Evolutionary conservation across 139 green algal species (phyloP).

Genomic region (Tetraselmis striata): DNA sequence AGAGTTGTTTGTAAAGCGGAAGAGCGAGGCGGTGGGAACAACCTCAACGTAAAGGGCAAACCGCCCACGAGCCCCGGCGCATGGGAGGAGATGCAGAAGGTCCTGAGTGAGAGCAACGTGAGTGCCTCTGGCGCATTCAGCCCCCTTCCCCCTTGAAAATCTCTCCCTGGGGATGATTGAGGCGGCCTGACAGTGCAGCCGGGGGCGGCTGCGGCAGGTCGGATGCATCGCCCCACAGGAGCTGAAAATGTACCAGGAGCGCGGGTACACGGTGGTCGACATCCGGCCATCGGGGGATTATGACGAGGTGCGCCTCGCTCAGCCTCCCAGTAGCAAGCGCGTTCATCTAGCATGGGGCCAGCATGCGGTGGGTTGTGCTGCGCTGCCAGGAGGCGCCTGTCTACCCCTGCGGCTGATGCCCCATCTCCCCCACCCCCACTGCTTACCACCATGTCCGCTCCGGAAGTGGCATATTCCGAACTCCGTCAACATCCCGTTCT

Average conservation of each 20-base stretch:
- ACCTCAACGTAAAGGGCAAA: background rate
- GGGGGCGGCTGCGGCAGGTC: no score
- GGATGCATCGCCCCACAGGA: background rate
- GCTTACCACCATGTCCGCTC: no score
- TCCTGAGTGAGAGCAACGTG: background rate
- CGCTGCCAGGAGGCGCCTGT: no score
- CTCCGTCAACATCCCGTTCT: constrained; percentile 4
- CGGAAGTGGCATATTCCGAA: constrained; percentile 1
- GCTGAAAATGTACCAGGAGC: background rate
- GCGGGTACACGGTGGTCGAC: background rate
- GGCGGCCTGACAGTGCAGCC: no score
- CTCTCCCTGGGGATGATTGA: no score
- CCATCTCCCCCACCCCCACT: no score
- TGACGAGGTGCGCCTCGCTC: background rate
- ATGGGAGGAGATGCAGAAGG: background rate
- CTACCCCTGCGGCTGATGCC: no score
- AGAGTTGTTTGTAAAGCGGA: background rate
- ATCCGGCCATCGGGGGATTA: background rate
- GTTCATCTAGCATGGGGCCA: no score
- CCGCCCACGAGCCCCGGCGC: background rate
- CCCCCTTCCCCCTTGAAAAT: no score
- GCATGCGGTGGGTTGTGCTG: no score
- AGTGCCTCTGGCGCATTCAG: no score
- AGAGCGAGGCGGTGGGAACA: background rate
- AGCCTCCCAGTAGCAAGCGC: no score